These are phyloP conservation scores for Trichoderma virens DNA, from an alignment of 495 filamentous ascomycete genomes.

Conservation along the genomic window DNA sequence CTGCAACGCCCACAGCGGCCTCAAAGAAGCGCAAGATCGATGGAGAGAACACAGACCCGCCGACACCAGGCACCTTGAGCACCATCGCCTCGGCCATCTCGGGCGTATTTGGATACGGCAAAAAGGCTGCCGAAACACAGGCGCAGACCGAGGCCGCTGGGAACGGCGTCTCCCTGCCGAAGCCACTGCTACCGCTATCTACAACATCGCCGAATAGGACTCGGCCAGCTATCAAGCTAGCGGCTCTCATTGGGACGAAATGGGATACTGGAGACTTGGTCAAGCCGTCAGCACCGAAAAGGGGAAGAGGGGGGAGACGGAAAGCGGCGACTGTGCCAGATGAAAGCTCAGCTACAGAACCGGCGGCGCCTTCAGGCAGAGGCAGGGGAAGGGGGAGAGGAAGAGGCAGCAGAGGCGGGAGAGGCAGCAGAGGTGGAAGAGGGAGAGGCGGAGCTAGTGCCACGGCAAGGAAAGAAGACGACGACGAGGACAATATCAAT, in stretches of 20 bases:
- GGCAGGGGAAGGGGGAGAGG: background rate
- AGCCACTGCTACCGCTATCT: background rate
- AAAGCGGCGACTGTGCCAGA: background rate
- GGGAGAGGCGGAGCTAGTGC: background rate
- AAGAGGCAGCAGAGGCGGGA: background rate
- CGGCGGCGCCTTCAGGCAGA: background rate
- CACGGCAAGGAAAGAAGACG: background rate
- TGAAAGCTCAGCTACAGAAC: background rate
- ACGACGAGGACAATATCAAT: background rate
- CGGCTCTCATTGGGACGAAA: background rate
- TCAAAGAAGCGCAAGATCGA: constrained; percentile 6
- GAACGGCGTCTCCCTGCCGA: background rate
- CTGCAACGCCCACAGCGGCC: background rate
- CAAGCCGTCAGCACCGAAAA: background rate
- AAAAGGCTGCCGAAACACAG: background rate
- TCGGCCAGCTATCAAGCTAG: constrained; percentile 2
- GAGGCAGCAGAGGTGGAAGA: background rate
- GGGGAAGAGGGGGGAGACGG: background rate
- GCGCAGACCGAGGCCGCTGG: background rate
- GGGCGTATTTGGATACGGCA: constrained; percentile 6
- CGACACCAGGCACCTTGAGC: background rate
- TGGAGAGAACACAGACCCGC: background rate
- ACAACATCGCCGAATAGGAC: background rate
- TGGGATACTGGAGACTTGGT: background rate
- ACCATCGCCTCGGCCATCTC: constrained; percentile 3